Percentiles rank a stretch among this genome's conserved stretches.
Conservation (phyloP, 148 eudicot genomes). For the Rhododendron molle region DNA sequence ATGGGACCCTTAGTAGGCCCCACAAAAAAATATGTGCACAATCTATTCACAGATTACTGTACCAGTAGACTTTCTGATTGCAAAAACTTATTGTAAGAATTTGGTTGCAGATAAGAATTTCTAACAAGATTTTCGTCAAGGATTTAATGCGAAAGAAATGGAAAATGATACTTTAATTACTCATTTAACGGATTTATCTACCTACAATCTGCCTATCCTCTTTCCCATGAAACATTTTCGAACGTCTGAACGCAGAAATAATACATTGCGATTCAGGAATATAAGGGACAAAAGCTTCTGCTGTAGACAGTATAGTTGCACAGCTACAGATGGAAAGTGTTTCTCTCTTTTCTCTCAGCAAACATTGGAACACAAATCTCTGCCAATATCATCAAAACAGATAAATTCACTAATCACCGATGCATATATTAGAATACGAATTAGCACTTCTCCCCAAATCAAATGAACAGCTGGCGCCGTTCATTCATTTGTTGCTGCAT, state of each 20-base stretch:
- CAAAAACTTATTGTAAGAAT: too few relatives aligned
- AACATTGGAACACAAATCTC: neutral
- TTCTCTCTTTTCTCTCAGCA: neutral
- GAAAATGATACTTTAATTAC: neutral
- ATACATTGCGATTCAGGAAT: conserved; percentile 14
- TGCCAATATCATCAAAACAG: conserved; percentile 24
- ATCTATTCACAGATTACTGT: too few relatives aligned
- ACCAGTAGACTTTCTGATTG: too few relatives aligned
- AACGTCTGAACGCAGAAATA: neutral
- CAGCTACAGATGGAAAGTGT: conserved; percentile 8
- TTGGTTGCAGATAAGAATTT: too few relatives aligned
- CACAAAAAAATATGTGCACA: too few relatives aligned
- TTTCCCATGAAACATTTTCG: neutral
- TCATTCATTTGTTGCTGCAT: conserved; percentile 45
- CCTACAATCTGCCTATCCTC: neutral
- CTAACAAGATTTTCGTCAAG: neutral
- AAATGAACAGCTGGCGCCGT: conserved; percentile 19
- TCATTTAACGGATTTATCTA: too few relatives aligned
- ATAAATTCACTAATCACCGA: conserved; percentile 4
- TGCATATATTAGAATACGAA: neutral
- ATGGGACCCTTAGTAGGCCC: too few relatives aligned
- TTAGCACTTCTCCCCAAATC: neutral
- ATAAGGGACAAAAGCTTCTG: conserved; percentile 1
- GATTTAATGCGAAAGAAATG: neutral
- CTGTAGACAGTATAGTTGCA: conserved; percentile 1